Evolutionary conservation across 495 filamentous ascomycete genomes (phyloP).

Genomic region (Echria macrotheca): DNA sequence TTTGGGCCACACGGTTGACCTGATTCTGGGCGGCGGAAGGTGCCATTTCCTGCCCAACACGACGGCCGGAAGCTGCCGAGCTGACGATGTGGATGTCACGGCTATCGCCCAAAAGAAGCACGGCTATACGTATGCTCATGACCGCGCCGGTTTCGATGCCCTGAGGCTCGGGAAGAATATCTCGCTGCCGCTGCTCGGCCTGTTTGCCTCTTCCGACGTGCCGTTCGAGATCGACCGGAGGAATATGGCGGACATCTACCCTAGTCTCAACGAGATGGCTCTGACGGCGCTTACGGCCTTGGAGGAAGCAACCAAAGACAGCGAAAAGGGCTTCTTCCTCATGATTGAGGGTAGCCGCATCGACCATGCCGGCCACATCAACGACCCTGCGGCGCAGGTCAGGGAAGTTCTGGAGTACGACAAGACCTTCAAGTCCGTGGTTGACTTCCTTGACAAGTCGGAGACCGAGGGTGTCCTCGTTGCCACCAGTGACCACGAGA

Average conservation of each 20-base stretch:
- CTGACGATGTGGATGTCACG: slow-evolving; percentile 65
- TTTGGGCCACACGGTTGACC: slow-evolving; percentile 78
- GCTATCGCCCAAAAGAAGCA: slow-evolving; percentile 60
- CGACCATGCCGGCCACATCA: slow-evolving; percentile 91
- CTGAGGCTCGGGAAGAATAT: slow-evolving; percentile 63
- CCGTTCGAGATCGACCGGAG: slow-evolving; percentile 89
- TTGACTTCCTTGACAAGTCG: slow-evolving; percentile 77
- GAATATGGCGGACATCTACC: slow-evolving; percentile 71
- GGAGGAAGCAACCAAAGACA: slow-evolving; percentile 74
- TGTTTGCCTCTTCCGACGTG: slow-evolving; percentile 79
- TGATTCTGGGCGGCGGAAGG: slow-evolving; percentile 86
- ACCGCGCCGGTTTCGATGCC: slow-evolving; percentile 70
- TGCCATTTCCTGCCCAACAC: slow-evolving; percentile 89
- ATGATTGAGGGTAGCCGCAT: slow-evolving; percentile 98
- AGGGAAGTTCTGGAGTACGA: slow-evolving; percentile 93
- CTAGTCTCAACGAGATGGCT: slow-evolving; percentile 89
- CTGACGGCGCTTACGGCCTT: slow-evolving; percentile 71
- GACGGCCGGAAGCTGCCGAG: slow-evolving; percentile 69
- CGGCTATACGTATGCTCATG: slow-evolving; percentile 72
- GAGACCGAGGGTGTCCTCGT: slow-evolving; percentile 73
- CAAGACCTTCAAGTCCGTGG: slow-evolving; percentile 69
- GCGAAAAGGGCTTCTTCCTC: slow-evolving; percentile 91
- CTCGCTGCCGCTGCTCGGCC: slow-evolving; percentile 76
- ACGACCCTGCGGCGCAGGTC: slow-evolving; percentile 93
- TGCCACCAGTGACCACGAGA: slow-evolving; percentile 90